Conservation (phyloP, 163 green algal genomes). For the Scenedesmus sp. region DNA sequence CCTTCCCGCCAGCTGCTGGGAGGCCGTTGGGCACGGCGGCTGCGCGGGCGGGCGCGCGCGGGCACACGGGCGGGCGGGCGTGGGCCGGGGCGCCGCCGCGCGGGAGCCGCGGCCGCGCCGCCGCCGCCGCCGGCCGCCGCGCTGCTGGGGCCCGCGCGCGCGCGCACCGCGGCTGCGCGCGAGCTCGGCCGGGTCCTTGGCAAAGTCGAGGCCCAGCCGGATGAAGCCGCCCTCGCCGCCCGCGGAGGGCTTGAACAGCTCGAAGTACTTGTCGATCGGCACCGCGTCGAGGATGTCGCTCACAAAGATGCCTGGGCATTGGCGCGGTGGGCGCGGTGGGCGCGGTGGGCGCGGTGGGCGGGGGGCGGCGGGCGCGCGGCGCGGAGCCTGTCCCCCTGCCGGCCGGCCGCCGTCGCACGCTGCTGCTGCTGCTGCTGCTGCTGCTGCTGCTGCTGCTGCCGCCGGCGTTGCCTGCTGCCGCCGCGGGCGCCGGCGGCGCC, state of each 20-base stretch:
- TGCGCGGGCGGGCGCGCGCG: not conserved
- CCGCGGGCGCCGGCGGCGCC: not conserved
- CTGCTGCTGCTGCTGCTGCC: not conserved
- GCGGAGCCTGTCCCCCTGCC: not conserved
- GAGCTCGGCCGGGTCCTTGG: conserved; percentile 49
- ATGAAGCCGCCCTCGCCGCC: conserved; percentile 86
- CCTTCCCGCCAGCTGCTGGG: conserved; percentile 8
- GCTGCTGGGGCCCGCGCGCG: not conserved
- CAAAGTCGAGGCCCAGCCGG: conserved; percentile 70
- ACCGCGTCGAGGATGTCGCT: conserved; percentile 91
- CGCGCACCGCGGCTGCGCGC: not conserved
- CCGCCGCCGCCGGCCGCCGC: no score
- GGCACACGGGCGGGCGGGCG: no score
- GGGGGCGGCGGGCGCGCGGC: not conserved
- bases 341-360: not conserved
- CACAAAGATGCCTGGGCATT: conserved; percentile 85
- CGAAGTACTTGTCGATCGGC: conserved; percentile 97
- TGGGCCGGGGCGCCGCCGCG: no score
- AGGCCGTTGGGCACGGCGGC: conserved; percentile 24
- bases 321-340: not conserved
- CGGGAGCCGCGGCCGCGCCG: no score
- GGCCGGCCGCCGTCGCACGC: not conserved
- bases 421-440: not conserved
- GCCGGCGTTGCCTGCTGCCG: conserved; percentile 1
- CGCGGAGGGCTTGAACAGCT: conserved; percentile 90